phyloP scores from a whole-genome alignment of 2,329 filamentous ascomycete genomes.

The Pseudonectria buxi region DNA sequence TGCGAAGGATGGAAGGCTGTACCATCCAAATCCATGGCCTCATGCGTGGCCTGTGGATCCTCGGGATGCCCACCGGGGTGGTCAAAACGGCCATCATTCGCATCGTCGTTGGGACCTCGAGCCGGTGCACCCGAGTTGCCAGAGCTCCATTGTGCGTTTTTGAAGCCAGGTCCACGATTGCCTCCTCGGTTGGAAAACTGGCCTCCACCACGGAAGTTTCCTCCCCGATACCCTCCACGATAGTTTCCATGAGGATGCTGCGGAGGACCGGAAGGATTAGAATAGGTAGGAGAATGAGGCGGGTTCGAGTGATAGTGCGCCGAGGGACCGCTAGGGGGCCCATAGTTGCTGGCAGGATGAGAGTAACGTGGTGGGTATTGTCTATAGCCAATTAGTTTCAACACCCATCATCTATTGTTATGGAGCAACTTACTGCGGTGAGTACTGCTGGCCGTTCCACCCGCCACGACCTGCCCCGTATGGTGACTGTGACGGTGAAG shows the following conservation, averaged over 20 bases:
- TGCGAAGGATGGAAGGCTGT: constrained; percentile 20
- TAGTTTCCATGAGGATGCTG: constrained; percentile 43
- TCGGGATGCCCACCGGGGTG: constrained; percentile 9
- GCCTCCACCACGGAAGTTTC: constrained; percentile 51
- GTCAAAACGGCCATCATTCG: constrained; percentile 7
- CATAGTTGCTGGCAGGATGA: constrained; percentile 41
- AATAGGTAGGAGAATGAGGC: constrained; percentile 45
- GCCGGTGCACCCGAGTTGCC: constrained; percentile 15
- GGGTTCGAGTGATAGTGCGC: constrained; percentile 46
- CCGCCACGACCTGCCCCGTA: constrained; percentile 33
- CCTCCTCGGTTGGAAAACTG: constrained; percentile 46
- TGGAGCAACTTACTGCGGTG: constrained; percentile 34
- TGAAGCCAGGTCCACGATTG: constrained; percentile 56
- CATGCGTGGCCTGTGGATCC: constrained; percentile 11
- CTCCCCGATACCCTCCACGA: constrained; percentile 43
- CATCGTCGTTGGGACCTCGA: constrained; percentile 8
- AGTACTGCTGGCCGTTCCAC: constrained; percentile 32
- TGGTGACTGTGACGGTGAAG: constrained; percentile 39
- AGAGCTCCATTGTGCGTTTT: constrained; percentile 64
- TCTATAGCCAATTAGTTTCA: constrained; percentile 27
- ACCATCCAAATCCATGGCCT: constrained; percentile 12
- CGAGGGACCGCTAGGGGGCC: constrained; percentile 46
- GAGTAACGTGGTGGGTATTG: constrained; percentile 58
- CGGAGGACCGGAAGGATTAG: constrained; percentile 50
- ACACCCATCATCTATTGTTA: neutral